Percentiles rank a stretch among this genome's conserved stretches.
Evolutionary conservation across 345 rosid species (phyloP).

Genomic region (Barbarea vulgaris): DNA sequence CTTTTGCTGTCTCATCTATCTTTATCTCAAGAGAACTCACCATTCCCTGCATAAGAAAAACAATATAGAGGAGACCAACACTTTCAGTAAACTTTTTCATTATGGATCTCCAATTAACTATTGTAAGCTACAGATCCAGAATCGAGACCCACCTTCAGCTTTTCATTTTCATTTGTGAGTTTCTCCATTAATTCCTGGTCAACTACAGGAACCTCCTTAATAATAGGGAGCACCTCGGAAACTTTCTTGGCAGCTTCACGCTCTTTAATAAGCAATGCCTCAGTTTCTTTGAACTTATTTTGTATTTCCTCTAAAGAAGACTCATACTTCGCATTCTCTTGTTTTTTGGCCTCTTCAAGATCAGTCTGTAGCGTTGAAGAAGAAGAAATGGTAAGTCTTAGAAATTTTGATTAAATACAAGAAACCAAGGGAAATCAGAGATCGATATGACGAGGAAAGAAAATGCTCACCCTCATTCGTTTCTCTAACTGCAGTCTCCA

Average conservation of each 20-base stretch:
- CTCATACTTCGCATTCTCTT: constrained; percentile 82
- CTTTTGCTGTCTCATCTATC: constrained; percentile 89
- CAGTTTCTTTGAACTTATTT: constrained; percentile 82
- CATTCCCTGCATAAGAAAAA: constrained; percentile 60
- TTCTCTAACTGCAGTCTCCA: constrained; percentile 98
- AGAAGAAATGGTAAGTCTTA: constrained; percentile 20
- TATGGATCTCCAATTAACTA: background rate
- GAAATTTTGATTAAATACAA: background rate
- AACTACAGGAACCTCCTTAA: constrained; percentile 87
- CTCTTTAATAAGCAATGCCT: constrained; percentile 73
- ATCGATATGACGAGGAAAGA: constrained; percentile 5
- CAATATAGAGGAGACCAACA: background rate
- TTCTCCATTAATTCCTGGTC: constrained; percentile 74
- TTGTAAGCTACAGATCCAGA: constrained; percentile 17
- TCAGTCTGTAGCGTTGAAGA: constrained; percentile 63
- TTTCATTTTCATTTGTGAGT: constrained; percentile 85
- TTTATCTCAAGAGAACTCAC: constrained; percentile 80
- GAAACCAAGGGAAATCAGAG: background rate
- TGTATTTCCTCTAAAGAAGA: constrained; percentile 82
- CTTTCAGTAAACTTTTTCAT: background rate
- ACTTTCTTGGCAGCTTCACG: constrained; percentile 69
- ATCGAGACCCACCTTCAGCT: constrained; percentile 67
- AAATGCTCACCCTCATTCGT: constrained; percentile 76
- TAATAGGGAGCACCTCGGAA: constrained; percentile 68
- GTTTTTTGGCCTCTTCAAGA: constrained; percentile 89